Base-by-base conservation (phyloP, 2,329 filamentous ascomycete species). In the Paracamarosporium sp. region DNA sequence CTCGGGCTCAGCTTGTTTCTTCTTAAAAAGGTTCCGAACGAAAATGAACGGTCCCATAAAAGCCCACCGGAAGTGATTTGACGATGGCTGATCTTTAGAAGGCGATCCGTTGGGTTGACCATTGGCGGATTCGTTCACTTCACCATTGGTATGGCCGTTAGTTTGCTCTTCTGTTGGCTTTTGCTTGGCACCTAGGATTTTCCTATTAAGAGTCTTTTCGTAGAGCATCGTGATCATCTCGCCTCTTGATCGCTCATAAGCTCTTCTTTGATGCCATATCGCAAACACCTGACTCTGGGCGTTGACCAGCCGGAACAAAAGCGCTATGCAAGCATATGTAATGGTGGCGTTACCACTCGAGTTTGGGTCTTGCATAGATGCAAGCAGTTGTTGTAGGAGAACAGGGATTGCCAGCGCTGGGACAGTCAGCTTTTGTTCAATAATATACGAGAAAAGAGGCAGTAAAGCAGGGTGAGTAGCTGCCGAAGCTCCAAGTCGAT, bases 221-320 rank as follows among this genome's bases (percentile, higher is more conserved):
- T 92, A 92, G 12, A 93, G 82, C 85, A 92, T 92, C 15, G 90
- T 93, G 57, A 94, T 90, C 84, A 94, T 86, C 76, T 96, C 92
- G 4, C 93, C 93, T 46, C 93, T 83, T 5, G 90, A 92, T 56
- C 93, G 82, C 74, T 97, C 93, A 66, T 97, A 97, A 27, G 86
- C 86, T 58, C 93, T 87, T 62, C 93, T 86, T n/a, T 88, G 87
- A 69, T 90, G 96, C 93, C 93, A 97, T 0, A 92, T 79, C 24
- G 81, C 86, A 66, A 93, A 86, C 0, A 93, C 86, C 5, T 83
- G 83, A 0, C 85, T 85, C 65, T 94, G 91, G 1, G 85, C 82
- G 8, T 84, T 82, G 6, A 88, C 68, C 1, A 92, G 76, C 31
- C 90, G 84, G 4, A 87, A 76, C 2, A 84, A 67, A 2, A 93